Percentiles rank a stretch among this genome's conserved stretches.
These are phyloP conservation scores for Mortierella sp. DNA, from an alignment of 371 early-diverging fungal genomes.

Conservation along the genomic window DNA sequence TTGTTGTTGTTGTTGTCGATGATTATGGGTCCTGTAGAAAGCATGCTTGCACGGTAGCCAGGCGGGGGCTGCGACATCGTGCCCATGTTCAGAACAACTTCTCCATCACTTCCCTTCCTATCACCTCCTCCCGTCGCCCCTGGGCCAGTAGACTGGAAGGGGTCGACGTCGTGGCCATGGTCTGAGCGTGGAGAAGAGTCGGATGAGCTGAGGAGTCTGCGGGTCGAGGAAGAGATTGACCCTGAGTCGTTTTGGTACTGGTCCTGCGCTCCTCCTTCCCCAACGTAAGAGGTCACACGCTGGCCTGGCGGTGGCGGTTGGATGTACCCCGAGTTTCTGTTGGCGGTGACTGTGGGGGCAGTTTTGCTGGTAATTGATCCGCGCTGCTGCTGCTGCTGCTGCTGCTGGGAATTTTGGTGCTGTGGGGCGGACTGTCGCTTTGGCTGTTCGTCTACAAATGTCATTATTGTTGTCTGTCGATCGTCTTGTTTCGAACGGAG, in stretches of 20 bases:
- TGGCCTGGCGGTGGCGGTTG: neutral
- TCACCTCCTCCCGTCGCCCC: neutral
- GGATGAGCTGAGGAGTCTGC: neutral
- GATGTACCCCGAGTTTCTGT: neutral
- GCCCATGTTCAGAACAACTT: neutral
- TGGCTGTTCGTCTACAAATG: neutral
- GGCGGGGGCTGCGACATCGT: neutral
- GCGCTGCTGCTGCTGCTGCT: neutral
- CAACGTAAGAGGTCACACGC: neutral
- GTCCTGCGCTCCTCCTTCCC: neutral
- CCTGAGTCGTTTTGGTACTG: neutral
- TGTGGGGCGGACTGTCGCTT: slow-evolving; percentile 1
- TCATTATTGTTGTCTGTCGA: neutral
- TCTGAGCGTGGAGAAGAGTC: slow-evolving; percentile 9
- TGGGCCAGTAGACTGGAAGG: neutral
- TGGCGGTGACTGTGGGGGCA: neutral
- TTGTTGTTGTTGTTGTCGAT: neutral
- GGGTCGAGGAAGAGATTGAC: neutral
- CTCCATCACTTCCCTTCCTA: neutral
- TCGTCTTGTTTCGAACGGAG: neutral
- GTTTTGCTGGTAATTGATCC: neutral
- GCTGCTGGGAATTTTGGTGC: neutral
- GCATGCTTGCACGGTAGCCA: neutral
- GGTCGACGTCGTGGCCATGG: neutral
- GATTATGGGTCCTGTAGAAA: neutral